Percentiles rank a stretch among this genome's conserved stretches.
These are phyloP conservation scores for Fraxinus floribunda DNA, from an alignment of 305 asterid genomes.

Conservation along the genomic window DNA sequence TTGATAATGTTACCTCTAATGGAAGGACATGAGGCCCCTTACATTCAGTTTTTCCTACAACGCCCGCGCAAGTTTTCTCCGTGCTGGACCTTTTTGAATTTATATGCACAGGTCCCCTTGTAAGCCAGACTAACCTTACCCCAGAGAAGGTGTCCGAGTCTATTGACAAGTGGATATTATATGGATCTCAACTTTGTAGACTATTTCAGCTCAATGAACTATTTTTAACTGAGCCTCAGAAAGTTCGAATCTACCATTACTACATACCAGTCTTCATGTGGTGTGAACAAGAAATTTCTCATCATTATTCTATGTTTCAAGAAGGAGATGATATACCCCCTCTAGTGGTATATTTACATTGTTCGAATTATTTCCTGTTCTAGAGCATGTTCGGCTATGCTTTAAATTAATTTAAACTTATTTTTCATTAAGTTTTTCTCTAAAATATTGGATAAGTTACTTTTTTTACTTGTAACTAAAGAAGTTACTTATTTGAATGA, in stretches of 20 bases:
- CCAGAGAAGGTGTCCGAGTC: slow-evolving; percentile 70
- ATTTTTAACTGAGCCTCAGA: slow-evolving; percentile 70
- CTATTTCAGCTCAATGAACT: slow-evolving; percentile 74
- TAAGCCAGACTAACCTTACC: slow-evolving; percentile 56
- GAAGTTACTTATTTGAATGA: background rate
- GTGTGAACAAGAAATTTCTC: slow-evolving; percentile 80
- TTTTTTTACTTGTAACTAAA: background rate
- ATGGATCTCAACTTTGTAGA: slow-evolving; percentile 78
- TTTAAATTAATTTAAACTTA: background rate
- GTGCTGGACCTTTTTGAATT: slow-evolving; percentile 71
- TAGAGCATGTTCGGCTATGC: background rate
- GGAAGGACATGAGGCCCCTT: slow-evolving; percentile 43
- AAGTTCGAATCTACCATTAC: slow-evolving; percentile 80
- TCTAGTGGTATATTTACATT: slow-evolving; percentile 57
- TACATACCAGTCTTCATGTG: slow-evolving; percentile 92
- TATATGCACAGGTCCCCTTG: slow-evolving; percentile 75
- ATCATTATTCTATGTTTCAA: slow-evolving; percentile 54
- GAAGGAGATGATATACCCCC: slow-evolving; percentile 80
- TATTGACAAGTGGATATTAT: slow-evolving; percentile 79
- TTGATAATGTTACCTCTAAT: slow-evolving; percentile 23
- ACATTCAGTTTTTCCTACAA: slow-evolving; percentile 39
- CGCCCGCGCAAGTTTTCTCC: slow-evolving; percentile 56
- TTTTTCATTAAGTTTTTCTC: background rate
- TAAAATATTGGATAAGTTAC: background rate
- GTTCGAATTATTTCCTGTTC: slow-evolving; percentile 3